These are phyloP conservation scores for Aspergillus aculeatus DNA, from an alignment of 2,329 filamentous ascomycete species.

Conservation along the genomic window DNA sequence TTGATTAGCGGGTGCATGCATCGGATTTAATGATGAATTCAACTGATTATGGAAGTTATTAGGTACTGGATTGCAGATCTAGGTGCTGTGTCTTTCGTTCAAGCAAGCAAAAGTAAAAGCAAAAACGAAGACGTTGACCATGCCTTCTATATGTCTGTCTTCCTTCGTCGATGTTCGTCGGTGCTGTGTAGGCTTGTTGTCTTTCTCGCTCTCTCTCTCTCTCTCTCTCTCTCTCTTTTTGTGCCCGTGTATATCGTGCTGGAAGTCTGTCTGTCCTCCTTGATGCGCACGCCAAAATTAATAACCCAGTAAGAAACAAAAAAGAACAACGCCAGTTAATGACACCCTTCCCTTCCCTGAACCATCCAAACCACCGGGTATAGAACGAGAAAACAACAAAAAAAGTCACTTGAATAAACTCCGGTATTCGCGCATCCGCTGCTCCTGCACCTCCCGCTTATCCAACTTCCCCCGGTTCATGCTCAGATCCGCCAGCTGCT, in stretches of 20 bases:
- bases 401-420: slow-evolving; percentile 53
- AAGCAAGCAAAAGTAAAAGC: too few species aligned
- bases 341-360: neutral
- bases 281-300: too few species aligned
- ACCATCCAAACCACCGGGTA: neutral
- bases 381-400: slow-evolving; percentile 6
- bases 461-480: slow-evolving; percentile 66
- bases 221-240: neutral
- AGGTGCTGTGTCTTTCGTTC: too few species aligned
- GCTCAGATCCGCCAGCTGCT: slow-evolving; percentile 81
- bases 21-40: neutral
- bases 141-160: neutral
- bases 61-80: too few species aligned
- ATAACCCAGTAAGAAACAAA: slow-evolving; percentile 5
- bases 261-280: neutral
- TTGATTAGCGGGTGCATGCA: too few species aligned
- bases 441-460: slow-evolving; percentile 62
- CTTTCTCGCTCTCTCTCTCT: neutral
- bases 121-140: neutral
- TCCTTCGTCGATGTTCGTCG: neutral
- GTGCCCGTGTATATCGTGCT: neutral
- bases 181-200: neutral
- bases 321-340: slow-evolving; percentile 3
- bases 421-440: slow-evolving; percentile 62
- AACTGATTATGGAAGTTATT: too few species aligned